Evolutionary conservation across 805 yeast species (phyloP).

Genomic region (Spathaspora gorwiae): DNA sequence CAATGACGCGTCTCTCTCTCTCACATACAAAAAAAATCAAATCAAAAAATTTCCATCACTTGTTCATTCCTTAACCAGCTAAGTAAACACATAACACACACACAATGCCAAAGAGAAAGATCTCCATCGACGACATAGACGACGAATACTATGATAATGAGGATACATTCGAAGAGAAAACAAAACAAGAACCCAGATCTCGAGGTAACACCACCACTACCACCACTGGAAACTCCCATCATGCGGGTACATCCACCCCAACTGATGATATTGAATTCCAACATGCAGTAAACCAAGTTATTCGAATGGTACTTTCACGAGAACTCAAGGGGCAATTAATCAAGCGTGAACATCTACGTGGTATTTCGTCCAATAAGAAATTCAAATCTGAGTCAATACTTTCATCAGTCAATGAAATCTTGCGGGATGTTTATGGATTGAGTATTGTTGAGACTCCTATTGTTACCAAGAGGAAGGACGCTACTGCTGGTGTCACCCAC

Average conservation of each 20-base stretch:
- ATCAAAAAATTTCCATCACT: too few relatives aligned
- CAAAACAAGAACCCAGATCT: not conserved
- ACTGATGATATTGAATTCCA: constrained; percentile 2
- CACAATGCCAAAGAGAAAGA: constrained; percentile 4
- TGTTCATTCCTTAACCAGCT: not conserved
- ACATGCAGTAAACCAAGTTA: constrained; percentile 6
- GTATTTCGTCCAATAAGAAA: constrained; percentile 7
- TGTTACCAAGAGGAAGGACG: not conserved
- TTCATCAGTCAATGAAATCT: constrained; percentile 10
- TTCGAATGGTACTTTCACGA: constrained; percentile 17
- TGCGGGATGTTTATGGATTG: constrained; percentile 25
- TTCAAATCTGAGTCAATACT: constrained; percentile 14
- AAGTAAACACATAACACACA: not conserved
- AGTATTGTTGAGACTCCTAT: constrained; percentile 16
- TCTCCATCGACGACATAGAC: constrained; percentile 4
- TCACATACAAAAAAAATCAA: too few relatives aligned
- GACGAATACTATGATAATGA: constrained; percentile 2
- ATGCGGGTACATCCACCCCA: not conserved
- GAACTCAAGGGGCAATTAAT: constrained; percentile 19
- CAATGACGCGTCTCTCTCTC: not conserved
- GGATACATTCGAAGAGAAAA: not conserved
- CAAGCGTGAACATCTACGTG: constrained; percentile 20
- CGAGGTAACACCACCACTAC: not conserved
- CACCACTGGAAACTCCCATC: not conserved
- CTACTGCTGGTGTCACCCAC: constrained; percentile 1